Percentiles rank a stretch among this genome's conserved stretches.
phyloP scores from a whole-genome alignment of 108 stramenopile genomes.

The Nitzschia palea region DNA sequence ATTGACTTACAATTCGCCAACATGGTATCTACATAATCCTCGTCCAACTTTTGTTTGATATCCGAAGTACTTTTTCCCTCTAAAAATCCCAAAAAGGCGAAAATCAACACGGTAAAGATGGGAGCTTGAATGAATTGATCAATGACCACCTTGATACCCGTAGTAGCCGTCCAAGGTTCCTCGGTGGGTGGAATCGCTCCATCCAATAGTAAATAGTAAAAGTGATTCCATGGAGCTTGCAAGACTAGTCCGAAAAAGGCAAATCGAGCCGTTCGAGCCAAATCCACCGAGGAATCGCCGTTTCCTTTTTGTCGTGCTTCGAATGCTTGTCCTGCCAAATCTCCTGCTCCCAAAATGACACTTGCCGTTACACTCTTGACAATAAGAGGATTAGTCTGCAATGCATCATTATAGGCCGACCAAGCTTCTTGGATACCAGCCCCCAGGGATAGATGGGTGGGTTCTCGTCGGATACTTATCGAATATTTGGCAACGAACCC shows the following conservation, averaged over 20 bases:
- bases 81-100: conserved; percentile 19
- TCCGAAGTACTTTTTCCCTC: conserved; percentile 6
- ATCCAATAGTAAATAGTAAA: conserved; percentile 40
- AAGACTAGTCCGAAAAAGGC: conserved; percentile 33
- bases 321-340: conserved; percentile 34
- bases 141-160: conserved; percentile 37
- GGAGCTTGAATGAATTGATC: conserved; percentile 51
- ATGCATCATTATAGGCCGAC: conserved; percentile 20
- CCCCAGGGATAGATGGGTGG: too few relatives aligned
- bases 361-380: conserved; percentile 44
- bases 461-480: too few relatives aligned
- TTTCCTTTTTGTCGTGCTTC: conserved; percentile 18
- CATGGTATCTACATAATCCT: conserved; percentile 23
- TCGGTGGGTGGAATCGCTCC: conserved; percentile 31
- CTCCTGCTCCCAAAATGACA: conserved; percentile 32
- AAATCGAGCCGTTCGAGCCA: conserved; percentile 25
- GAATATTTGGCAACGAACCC: too few relatives aligned
- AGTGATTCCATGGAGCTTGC: conserved; percentile 37
- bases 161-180: conserved; percentile 33
- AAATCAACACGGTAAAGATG: conserved; percentile 19
- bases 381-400: conserved; percentile 24
- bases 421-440: conserved; percentile 9
- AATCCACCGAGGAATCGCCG: conserved; percentile 8
- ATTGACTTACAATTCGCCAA: conserved; percentile 38
- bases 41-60: conserved; percentile 5